Percentiles rank a stretch among this genome's conserved stretches.
These are phyloP conservation scores for Rachicladosporium sp. DNA, from an alignment of 2,329 filamentous ascomycete species.

Conservation along the genomic window DNA sequence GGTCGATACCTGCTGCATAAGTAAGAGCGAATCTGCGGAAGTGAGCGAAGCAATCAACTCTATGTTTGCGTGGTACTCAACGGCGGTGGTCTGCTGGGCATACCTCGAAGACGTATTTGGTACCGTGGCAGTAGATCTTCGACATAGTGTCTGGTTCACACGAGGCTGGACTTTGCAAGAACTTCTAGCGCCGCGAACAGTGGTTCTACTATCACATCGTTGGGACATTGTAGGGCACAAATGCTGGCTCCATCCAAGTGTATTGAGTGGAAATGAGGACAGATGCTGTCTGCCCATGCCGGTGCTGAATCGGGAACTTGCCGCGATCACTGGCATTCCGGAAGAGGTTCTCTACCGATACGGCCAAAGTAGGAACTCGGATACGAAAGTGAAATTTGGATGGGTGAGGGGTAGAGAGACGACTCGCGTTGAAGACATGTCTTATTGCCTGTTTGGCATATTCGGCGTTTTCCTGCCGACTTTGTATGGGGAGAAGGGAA, in stretches of 20 bases:
- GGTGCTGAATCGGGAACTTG: slow-evolving; percentile 1
- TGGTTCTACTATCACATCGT: slow-evolving; percentile 1
- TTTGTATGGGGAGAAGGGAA: slow-evolving; percentile 12
- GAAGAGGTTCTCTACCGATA: too few species aligned
- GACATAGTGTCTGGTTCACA: slow-evolving; percentile 1
- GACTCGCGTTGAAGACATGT: slow-evolving; percentile 11
- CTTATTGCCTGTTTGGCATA: slow-evolving; percentile 13
- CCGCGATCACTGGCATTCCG: too few species aligned
- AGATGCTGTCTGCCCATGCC: not conserved
- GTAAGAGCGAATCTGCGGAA: slow-evolving; percentile 10
- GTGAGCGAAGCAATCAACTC: slow-evolving; percentile 11
- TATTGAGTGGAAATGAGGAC: too few species aligned
- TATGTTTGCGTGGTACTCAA: slow-evolving; percentile 13
- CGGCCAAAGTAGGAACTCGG: too few species aligned
- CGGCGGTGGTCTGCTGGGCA: slow-evolving; percentile 10
- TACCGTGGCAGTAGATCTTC: not conserved
- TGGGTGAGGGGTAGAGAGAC: slow-evolving; percentile 12
- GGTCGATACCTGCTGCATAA: slow-evolving; percentile 16
- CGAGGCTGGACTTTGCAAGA: slow-evolving; percentile 13
- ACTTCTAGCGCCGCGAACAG: slow-evolving; percentile 9
- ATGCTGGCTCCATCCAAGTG: too few species aligned
- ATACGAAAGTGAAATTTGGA: slow-evolving; percentile 1
- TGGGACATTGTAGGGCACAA: too few species aligned
- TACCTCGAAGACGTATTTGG: slow-evolving; percentile 8
- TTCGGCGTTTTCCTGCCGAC: slow-evolving; percentile 15